These are phyloP conservation scores for Porcisia deanei DNA, from an alignment of 208 protist species.

Conservation along the genomic window DNA sequence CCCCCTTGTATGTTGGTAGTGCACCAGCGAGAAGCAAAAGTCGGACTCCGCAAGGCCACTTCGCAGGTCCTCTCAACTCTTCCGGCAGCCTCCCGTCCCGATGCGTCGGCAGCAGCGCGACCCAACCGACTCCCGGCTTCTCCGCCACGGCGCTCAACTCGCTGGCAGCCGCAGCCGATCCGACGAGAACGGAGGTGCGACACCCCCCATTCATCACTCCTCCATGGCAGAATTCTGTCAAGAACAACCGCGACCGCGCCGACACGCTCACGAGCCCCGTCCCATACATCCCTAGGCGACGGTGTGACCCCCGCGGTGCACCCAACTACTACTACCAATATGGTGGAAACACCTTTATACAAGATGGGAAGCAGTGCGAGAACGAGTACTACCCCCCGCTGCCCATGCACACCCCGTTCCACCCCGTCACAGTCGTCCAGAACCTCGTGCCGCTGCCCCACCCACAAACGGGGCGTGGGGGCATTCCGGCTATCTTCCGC, in stretches of 20 bases:
- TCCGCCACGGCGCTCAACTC: neutral
- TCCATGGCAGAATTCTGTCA: neutral
- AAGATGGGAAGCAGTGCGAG: constrained; percentile 42
- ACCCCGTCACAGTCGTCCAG: constrained; percentile 4
- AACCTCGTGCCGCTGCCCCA: constrained; percentile 26
- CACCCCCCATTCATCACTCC: neutral
- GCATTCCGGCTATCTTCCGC: constrained; percentile 30
- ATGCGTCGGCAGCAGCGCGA: neutral
- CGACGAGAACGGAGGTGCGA: neutral
- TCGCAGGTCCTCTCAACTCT: neutral
- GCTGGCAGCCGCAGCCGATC: neutral
- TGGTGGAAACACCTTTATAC: constrained; percentile 51
- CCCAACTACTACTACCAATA: constrained; percentile 38
- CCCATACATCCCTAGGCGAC: neutral
- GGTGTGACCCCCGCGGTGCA: constrained; percentile 3
- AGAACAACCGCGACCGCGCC: neutral
- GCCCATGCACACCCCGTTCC: constrained; percentile 21
- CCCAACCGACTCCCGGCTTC: neutral
- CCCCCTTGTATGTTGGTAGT: neutral
- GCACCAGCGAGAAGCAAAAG: neutral
- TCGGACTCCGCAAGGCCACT: neutral
- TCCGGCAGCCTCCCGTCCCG: neutral
- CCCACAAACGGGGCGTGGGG: constrained; percentile 15
- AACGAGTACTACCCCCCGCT: constrained; percentile 52
- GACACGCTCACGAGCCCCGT: neutral